These are phyloP conservation scores for Gilbertella persicaria DNA, from an alignment of 371 early-diverging fungal genomes.

Conservation along the genomic window DNA sequence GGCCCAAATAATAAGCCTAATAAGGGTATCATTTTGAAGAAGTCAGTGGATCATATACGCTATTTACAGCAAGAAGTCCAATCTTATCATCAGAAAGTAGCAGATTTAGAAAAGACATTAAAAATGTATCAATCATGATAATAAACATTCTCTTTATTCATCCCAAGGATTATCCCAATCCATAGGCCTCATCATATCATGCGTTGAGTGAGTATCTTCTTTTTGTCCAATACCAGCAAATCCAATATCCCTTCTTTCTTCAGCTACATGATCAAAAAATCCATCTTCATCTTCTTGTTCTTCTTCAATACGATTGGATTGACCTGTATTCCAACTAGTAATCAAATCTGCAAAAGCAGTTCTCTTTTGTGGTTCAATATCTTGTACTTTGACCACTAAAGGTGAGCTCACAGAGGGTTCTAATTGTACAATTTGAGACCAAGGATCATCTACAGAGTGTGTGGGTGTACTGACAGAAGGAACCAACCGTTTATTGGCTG, in stretches of 20 bases:
- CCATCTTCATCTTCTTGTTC: constrained; percentile 16
- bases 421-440: constrained; percentile 1
- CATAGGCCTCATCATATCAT: background rate
- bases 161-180: constrained; percentile 28
- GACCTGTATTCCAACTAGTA: constrained; percentile 39
- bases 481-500: background rate
- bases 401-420: constrained; percentile 22
- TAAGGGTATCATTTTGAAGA: constrained; percentile 82
- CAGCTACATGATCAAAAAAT: constrained; percentile 39
- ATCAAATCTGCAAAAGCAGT: constrained; percentile 51
- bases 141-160: constrained; percentile 3
- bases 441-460: constrained; percentile 17
- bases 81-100: constrained; percentile 59
- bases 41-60: constrained; percentile 91
- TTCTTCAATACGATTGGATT: constrained; percentile 4
- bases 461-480: constrained; percentile 29
- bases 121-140: constrained; percentile 15
- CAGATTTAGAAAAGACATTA: constrained; percentile 65
- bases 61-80: constrained; percentile 64
- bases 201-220: background rate
- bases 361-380: constrained; percentile 44
- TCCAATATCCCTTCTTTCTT: constrained; percentile 43
- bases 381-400: constrained; percentile 6
- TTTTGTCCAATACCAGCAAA: constrained; percentile 41
- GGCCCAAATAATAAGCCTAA: constrained; percentile 82